A percentile compares a stretch with the other conserved stretches of the same genome.
These are phyloP conservation scores for Piper longum DNA, from an alignment of 164 flowering plant species.

Conservation along the genomic window DNA sequence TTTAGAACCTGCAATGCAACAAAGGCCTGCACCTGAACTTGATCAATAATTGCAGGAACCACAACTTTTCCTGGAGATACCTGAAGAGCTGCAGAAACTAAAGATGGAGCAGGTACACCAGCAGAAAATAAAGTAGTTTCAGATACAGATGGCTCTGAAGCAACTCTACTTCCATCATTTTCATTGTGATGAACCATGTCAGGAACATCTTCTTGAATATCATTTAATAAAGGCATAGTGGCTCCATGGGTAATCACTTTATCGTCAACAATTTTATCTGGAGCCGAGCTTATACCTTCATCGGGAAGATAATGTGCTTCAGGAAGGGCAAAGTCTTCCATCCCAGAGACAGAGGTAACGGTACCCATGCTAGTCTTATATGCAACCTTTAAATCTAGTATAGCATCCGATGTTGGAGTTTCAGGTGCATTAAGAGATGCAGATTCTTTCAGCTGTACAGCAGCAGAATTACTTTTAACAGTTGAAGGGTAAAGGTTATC, in stretches of 20 bases:
- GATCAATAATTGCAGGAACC: conserved; percentile 83
- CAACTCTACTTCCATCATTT: conserved; percentile 17
- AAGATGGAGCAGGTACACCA: conserved; percentile 93
- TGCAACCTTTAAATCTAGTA: conserved; percentile 16
- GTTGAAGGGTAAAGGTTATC: conserved; percentile 16
- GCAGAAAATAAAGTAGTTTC: conserved; percentile 39
- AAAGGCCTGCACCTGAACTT: conserved; percentile 76
- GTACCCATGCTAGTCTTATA: conserved; percentile 12
- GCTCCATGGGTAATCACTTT: background rate
- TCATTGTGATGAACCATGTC: conserved; percentile 17
- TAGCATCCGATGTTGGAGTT: conserved; percentile 17
- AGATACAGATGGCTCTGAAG: conserved; percentile 23
- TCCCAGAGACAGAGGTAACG: conserved; percentile 10
- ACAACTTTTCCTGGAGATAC: conserved; percentile 79
- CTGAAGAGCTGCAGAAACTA: conserved; percentile 70
- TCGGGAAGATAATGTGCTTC: conserved; percentile 15
- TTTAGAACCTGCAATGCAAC: conserved; percentile 85
- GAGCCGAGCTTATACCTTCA: conserved; percentile 17
- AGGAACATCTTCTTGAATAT: conserved; percentile 22
- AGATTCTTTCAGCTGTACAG: conserved; percentile 15
- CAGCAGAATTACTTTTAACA: conserved; percentile 12
- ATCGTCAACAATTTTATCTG: conserved; percentile 6
- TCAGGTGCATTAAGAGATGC: conserved; percentile 14
- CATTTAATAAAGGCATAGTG: conserved; percentile 2
- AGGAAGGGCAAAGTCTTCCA: conserved; percentile 17